Base-by-base conservation (phyloP, 192 early-diverging fungal species). In the Gonapodya sp. region DNA sequence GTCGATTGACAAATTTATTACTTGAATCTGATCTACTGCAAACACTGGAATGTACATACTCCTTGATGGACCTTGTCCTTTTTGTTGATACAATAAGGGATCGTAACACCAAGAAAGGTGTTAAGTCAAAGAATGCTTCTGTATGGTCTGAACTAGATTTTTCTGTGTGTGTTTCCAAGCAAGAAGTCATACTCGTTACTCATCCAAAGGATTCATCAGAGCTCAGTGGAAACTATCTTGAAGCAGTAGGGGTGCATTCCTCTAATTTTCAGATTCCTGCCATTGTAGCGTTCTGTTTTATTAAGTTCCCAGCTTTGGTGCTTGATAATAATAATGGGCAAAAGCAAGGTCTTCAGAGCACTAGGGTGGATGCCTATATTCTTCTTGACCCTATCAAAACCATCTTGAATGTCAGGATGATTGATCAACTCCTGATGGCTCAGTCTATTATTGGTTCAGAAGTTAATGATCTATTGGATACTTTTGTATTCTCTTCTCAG, bases 401-500 rank as follows among this genome's bases (percentile, higher is more conserved):
- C 82, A 84, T 83, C 1, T 64, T 92, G 46, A 87, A 90, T 77
- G 93, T 92, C 35, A 88, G 90, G 78, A 87, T 95, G 81, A 82
- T 95, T 78, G 94, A 95, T 73, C 92, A 93, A 81, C 84, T 95
- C n/a, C 81, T 95, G 30, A 95, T 93, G 0, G 88, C 93, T 0
- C 93, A 95, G 37, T 91, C 91, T 1, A 84, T 94, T 1, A 81
- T 95, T 78, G 92, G 92, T 33, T 89, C 85, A 33, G 94, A 95
- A 85, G 78, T 93, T 35, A 95, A 90, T 81, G 94, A 95, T 79
- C 81, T 94, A 34, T 81, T 93, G 16, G 93, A 94, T 36, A 86
- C 92, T 2, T 81, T 93, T 34, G 31, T 83, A 24, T 91, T 92
- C 80, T 88, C 86, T 46, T 79, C 83, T 0, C 83, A 86, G n/a